Base-by-base conservation (phyloP, 805 yeast genomes). In the Candida schatavii region DNA sequence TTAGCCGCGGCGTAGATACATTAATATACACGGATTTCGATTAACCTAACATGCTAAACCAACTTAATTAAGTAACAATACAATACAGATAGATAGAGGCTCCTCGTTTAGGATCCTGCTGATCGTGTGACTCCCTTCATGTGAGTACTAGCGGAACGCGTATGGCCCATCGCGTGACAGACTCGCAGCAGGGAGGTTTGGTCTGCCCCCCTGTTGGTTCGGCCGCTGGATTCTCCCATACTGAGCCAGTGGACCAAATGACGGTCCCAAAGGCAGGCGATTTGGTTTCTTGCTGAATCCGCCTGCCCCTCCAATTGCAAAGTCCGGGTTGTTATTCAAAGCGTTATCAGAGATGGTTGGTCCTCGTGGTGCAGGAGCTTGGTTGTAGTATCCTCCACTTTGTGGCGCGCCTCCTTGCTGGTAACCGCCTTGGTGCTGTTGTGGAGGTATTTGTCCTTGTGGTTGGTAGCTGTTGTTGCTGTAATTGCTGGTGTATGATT, bases 311-410 rank as follows among this genome's bases (percentile, higher is more conserved):
- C 66, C 69, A 37, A 64, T 38, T 9, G 66, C 52, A 42, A 68
- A 66, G 49, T 70, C 74, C 0, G 75, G 75, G 45, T 70, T 69
- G 38, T 51, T 57, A 36, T 56, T 61, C 47, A 70, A 59, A 3
- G 60, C 69, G 44, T 53, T 62, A 41, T 70, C 74, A 1, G 73
- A 62, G 13, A 65, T 57, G 3, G 72, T 63, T 3, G 65, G 61
- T 6, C 46, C 44, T 41, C 52, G 44, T 11, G 45, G 51, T 18
- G 46, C 52, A 5, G 40, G 36, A 30, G 46, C 49, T 36, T 44
- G 37, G 35, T 41, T 34, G 38, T 34, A 32, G 45, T 29, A 37
- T 32, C 54, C 42, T 46, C 59, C 35, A 25, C 47, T 49, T 37
- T 49, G 61, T 43, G 50, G 49, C 39, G 46, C 39, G 18, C 32